These are phyloP conservation scores for Boletus smithii DNA, from an alignment of 1,284 basidiomycete genomes.

Conservation along the genomic window DNA sequence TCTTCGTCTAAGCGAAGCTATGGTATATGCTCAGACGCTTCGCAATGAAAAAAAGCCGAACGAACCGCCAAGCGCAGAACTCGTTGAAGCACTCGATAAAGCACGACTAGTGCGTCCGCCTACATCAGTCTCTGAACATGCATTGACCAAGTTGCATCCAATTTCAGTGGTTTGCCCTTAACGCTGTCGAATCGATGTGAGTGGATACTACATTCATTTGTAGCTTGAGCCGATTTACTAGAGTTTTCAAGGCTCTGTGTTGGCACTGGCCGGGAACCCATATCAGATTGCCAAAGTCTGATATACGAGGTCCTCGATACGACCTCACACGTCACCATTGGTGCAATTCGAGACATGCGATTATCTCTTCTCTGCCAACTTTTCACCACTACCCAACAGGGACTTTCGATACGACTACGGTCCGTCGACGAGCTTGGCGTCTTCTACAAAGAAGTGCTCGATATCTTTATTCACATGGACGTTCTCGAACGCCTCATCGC, in stretches of 20 bases:
- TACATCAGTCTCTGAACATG: constrained; percentile 8
- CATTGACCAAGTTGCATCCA: constrained; percentile 11
- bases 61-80: constrained; percentile 23
- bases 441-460: constrained; percentile 37
- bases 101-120: constrained; percentile 37
- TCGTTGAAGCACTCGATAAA: constrained; percentile 35
- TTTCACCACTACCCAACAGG: constrained; percentile 31
- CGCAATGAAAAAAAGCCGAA: constrained; percentile 28
- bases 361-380: constrained; percentile 37
- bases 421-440: constrained; percentile 28
- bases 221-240: constrained; percentile 4
- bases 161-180: constrained; percentile 40
- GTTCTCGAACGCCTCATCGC: constrained; percentile 36
- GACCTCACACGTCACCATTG: constrained; percentile 23
- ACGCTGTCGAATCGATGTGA: constrained; percentile 40
- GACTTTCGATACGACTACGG: constrained; percentile 31
- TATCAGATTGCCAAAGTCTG: constrained; percentile 34
- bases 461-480: constrained; percentile 35
- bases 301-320: constrained; percentile 32
- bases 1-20: constrained; percentile 37
- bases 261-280: constrained; percentile 39
- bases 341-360: constrained; percentile 34
- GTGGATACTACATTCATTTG: constrained; percentile 11
- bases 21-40: constrained; percentile 31
- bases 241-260: constrained; percentile 36